phyloP scores from a whole-genome alignment of 1,139 yeast species.

The Hemisphaericaspora xylofermentans region DNA sequence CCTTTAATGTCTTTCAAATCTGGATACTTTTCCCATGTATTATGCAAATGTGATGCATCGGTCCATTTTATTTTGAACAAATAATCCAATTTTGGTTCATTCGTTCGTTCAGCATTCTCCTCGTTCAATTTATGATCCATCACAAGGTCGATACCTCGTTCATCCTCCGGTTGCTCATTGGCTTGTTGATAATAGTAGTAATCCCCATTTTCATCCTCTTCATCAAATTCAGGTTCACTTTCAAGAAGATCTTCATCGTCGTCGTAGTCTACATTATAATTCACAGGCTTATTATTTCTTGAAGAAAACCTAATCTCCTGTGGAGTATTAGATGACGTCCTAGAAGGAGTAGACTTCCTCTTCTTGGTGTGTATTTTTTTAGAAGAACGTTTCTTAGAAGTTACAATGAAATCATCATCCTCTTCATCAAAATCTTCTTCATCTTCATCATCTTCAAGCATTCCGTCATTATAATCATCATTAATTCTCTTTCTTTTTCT shows the following conservation, averaged over 20 bases:
- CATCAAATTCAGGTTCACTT: conserved; percentile 51
- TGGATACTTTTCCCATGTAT: conserved; percentile 85
- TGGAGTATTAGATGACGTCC: conserved; percentile 14
- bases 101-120: conserved; percentile 37
- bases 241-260: conserved; percentile 56
- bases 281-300: conserved; percentile 67
- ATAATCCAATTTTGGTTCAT: conserved; percentile 60
- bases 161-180: conserved; percentile 37
- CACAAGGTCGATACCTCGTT: conserved; percentile 49
- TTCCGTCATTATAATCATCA: conserved; percentile 24
- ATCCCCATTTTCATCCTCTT: conserved; percentile 28
- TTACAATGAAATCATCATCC: conserved; percentile 30
- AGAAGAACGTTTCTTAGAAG: conserved; percentile 16
- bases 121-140: conserved; percentile 50
- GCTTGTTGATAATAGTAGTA: conserved; percentile 43
- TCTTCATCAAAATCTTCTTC: conserved; percentile 31
- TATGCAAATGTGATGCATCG: conserved; percentile 85
- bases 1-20: conserved; percentile 64
- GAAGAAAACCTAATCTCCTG: conserved; percentile 72
- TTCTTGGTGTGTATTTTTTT: conserved; percentile 23
- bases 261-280: conserved; percentile 73
- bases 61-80: conserved; percentile 83
- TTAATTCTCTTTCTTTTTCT: conserved; percentile 18
- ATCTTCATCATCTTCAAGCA: conserved; percentile 23
- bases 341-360: conserved; percentile 15